phyloP scores from a whole-genome alignment of 805 yeast species.

The Hanseniaspora osmophila region DNA sequence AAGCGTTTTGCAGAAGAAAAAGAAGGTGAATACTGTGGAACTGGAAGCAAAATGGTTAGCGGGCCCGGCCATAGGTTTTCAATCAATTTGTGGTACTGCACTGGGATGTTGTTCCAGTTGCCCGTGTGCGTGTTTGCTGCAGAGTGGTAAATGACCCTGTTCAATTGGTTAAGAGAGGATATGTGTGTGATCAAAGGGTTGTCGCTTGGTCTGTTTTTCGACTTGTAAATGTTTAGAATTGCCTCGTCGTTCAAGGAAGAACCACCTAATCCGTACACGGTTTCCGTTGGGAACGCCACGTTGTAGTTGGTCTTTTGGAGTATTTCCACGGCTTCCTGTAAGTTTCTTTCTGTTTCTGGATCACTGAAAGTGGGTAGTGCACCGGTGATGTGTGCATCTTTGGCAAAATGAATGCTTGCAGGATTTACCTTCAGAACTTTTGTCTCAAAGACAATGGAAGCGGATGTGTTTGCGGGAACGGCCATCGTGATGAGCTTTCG shows the following conservation, averaged over 20 bases:
- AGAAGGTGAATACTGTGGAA: conserved; percentile 15
- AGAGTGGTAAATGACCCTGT: conserved; percentile 34
- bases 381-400: conserved; percentile 24
- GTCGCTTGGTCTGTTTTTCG: conserved; percentile 90
- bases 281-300: conserved; percentile 92
- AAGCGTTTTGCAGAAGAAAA: conserved; percentile 24
- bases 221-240: conserved; percentile 63
- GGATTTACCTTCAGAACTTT: conserved; percentile 43
- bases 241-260: conserved; percentile 62
- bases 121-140: conserved; percentile 4
- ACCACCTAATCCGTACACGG: conserved; percentile 93
- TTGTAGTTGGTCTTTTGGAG: conserved; percentile 39
- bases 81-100: conserved; percentile 48
- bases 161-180: conserved; percentile 60
- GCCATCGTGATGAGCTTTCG: not conserved
- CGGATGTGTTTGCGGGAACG: not conserved
- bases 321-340: conserved; percentile 45
- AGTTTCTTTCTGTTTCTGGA: conserved; percentile 33
- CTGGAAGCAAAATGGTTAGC: conserved; percentile 69
- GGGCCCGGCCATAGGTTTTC: conserved; percentile 92
- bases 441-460: conserved; percentile 19
- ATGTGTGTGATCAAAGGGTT: conserved; percentile 89
- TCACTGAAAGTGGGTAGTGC: conserved; percentile 35
- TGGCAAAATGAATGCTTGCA: conserved; percentile 32
- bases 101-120: conserved; percentile 40